phyloP scores from a whole-genome alignment of 2,329 filamentous ascomycete genomes.

The Bipolaris oryzae region DNA sequence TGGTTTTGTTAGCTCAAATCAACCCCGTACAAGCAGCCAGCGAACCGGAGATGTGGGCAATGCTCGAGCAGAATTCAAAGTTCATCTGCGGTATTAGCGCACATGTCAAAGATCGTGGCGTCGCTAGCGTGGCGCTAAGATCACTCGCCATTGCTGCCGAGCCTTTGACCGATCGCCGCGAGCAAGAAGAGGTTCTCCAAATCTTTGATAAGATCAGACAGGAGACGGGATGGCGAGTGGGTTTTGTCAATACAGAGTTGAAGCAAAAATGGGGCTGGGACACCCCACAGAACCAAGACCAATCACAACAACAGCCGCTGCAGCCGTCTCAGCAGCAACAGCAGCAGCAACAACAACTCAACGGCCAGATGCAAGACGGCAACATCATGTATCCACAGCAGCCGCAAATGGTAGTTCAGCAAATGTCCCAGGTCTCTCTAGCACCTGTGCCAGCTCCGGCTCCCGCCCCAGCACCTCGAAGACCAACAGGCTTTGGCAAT shows the following conservation, averaged over 20 bases:
- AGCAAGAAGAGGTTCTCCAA: slow-evolving; percentile 80
- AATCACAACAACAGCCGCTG: slow-evolving; percentile 35
- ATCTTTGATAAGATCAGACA: slow-evolving; percentile 77
- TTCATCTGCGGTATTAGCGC: slow-evolving; percentile 89
- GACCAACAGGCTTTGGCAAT: slow-evolving; percentile 65
- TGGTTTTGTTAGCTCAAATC: slow-evolving; percentile 78
- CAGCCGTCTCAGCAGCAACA: slow-evolving; percentile 29
- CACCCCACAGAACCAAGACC: slow-evolving; percentile 47
- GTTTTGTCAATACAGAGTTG: slow-evolving; percentile 73
- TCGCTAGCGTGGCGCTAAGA: slow-evolving; percentile 78
- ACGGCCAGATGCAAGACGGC: slow-evolving; percentile 22
- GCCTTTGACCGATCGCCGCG: slow-evolving; percentile 68
- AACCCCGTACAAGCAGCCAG: slow-evolving; percentile 71
- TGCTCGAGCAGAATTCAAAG: slow-evolving; percentile 76
- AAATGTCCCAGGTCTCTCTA: slow-evolving; percentile 25
- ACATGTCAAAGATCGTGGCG: slow-evolving; percentile 79
- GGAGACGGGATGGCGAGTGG: slow-evolving; percentile 79
- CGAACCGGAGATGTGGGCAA: slow-evolving; percentile 69
- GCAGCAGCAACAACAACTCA: slow-evolving; percentile 24
- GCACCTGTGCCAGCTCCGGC: slow-evolving; percentile 22
- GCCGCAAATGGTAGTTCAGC: slow-evolving; percentile 24
- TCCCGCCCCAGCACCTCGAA: slow-evolving; percentile 27
- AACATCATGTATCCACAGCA: slow-evolving; percentile 22
- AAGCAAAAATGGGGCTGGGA: slow-evolving; percentile 79
- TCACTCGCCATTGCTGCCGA: slow-evolving; percentile 79